phyloP scores from a whole-genome alignment of 805 yeast genomes.

The Teunomyces atbi region DNA sequence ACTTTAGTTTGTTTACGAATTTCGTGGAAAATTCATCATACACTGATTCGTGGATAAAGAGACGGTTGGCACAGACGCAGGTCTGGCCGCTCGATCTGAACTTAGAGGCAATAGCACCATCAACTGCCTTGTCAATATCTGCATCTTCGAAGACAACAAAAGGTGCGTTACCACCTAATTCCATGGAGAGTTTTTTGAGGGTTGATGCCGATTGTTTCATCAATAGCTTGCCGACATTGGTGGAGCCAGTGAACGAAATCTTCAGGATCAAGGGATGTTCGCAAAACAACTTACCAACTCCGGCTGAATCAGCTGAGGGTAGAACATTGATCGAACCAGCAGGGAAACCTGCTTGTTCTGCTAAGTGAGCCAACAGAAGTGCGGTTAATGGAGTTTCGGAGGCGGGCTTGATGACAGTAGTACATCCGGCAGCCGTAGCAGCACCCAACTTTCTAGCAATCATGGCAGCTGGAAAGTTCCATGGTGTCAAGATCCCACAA shows the following conservation, averaged over 20 bases:
- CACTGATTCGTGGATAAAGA: conserved; percentile 62
- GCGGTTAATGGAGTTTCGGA: conserved; percentile 74
- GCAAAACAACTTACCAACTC: conserved; percentile 53
- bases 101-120: conserved; percentile 64
- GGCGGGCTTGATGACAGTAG: conserved; percentile 76
- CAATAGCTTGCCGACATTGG: conserved; percentile 66
- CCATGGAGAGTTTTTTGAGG: conserved; percentile 69
- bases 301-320: conserved; percentile 46
- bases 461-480: conserved; percentile 86
- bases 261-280: conserved; percentile 54
- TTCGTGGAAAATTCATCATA: conserved; percentile 58
- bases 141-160: conserved; percentile 75
- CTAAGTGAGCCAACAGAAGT: conserved; percentile 60
- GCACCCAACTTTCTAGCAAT: conserved; percentile 73
- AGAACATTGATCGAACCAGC: conserved; percentile 65
- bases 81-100: conserved; percentile 80
- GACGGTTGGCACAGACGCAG: conserved; percentile 75
- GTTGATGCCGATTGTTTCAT: conserved; percentile 61
- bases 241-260: conserved; percentile 77
- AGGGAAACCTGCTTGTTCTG: conserved; percentile 69
- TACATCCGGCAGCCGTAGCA: conserved; percentile 77
- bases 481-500: conserved; percentile 75
- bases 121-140: conserved; percentile 61
- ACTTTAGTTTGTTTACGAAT: conserved; percentile 41
- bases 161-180: conserved; percentile 82